These are phyloP conservation scores for Emergomyces africanus DNA, from an alignment of 2,329 filamentous ascomycete genomes.

Conservation along the genomic window DNA sequence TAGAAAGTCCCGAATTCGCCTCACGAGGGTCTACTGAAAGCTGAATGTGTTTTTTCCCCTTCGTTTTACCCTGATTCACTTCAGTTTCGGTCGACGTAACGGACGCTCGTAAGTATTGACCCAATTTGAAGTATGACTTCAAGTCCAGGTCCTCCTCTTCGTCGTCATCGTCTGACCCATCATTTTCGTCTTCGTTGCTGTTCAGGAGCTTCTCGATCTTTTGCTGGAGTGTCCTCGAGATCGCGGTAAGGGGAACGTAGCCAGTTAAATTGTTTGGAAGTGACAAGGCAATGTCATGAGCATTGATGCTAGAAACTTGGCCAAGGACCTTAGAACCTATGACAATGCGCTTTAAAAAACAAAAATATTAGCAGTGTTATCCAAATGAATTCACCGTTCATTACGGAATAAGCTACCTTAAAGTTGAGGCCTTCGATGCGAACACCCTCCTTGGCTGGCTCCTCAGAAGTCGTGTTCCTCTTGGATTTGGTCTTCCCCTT, in stretches of 20 bases:
- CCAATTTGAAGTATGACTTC: conserved; percentile 60
- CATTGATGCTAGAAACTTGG: conserved; percentile 69
- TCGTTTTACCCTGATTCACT: conserved; percentile 37
- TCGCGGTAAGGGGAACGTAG: conserved; percentile 80
- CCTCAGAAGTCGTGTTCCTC: conserved; percentile 39
- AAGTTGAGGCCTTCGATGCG: conserved; percentile 80
- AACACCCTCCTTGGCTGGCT: conserved; percentile 40
- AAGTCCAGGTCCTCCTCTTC: conserved; percentile 56
- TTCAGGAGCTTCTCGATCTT: conserved; percentile 57
- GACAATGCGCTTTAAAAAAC: conserved; percentile 52
- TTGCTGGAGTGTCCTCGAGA: conserved; percentile 67
- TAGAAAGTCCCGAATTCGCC: conserved; percentile 61
- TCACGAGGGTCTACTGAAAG: conserved; percentile 69
- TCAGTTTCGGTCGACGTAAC: conserved; percentile 64
- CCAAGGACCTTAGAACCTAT: conserved; percentile 81
- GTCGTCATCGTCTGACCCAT: conserved; percentile 29
- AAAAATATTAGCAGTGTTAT: conserved; percentile 18
- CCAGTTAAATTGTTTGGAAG: conserved; percentile 89
- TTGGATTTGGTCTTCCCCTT: conserved; percentile 39
- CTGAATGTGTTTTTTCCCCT: conserved; percentile 70
- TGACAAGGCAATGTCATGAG: conserved; percentile 64
- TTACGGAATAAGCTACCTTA: conserved; percentile 47
- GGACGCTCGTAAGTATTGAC: conserved; percentile 77
- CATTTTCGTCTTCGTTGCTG: conserved; percentile 43
- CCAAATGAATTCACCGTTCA: background rate